Conservation (phyloP, 1,284 basidiomycete species). For the Rhodotorula mucilaginosa region DNA sequence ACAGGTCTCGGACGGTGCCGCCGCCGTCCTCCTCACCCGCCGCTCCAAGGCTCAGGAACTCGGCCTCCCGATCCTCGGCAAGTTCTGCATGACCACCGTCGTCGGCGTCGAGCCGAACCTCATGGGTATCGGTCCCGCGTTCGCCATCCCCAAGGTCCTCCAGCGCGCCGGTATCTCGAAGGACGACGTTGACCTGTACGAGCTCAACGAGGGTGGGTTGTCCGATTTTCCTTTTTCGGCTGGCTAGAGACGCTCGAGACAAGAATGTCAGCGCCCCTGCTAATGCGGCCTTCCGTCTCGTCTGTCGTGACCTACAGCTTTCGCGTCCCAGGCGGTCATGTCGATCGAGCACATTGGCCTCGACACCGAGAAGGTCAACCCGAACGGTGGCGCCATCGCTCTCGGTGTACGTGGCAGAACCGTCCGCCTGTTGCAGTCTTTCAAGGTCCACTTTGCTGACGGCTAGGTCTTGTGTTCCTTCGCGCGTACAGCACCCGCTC, state of each 20-base stretch:
- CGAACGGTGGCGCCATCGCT: conserved; percentile 54
- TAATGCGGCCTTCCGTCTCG: no score
- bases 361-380: conserved; percentile 53
- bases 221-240: no score
- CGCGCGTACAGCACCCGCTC: conserved; percentile 19
- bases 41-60: conserved; percentile 83
- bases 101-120: conserved; percentile 68
- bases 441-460: background rate
- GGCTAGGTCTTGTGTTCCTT: background rate
- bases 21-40: conserved; percentile 84
- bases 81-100: conserved; percentile 74
- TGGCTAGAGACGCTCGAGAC: no score
- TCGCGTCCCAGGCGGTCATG: conserved; percentile 53
- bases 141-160: conserved; percentile 75
- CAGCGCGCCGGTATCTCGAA: conserved; percentile 65
- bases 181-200: conserved; percentile 85
- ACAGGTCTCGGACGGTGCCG: conserved; percentile 88
- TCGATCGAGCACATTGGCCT: conserved; percentile 58
- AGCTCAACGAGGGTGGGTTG: conserved; percentile 70
- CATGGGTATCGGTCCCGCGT: conserved; percentile 86
- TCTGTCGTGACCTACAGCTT: conserved; percentile 43
- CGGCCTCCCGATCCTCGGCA: conserved; percentile 86
- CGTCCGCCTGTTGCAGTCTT: conserved; percentile 1
- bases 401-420: conserved; percentile 50
- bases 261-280: no score